phyloP scores from a whole-genome alignment of 2,329 filamentous ascomycete genomes.

The Calonectria pseudoreteaudii region DNA sequence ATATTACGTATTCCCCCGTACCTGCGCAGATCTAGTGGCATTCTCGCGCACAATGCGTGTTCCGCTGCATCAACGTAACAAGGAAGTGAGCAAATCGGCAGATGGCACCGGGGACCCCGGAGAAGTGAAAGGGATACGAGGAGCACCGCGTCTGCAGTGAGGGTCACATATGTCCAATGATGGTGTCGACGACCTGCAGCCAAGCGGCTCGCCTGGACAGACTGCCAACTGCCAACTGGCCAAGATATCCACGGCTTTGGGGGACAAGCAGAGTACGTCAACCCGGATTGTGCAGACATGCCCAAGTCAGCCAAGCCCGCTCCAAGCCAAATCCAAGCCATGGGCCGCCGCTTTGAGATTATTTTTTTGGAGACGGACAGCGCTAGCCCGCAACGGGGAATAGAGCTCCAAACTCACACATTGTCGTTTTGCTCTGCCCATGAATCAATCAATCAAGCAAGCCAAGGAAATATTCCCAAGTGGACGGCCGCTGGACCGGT shows the following conservation, averaged over 20 bases:
- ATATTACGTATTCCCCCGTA: conserved; percentile 5
- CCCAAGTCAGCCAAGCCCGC: neutral
- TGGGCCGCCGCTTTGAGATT: neutral
- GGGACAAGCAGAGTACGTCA: neutral
- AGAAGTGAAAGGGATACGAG: conserved; percentile 5
- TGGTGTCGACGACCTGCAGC: neutral
- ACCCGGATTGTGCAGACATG: neutral
- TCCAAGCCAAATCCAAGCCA: neutral
- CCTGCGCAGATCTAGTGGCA: conserved; percentile 10
- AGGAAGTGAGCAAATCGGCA: neutral
- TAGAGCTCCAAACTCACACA: neutral
- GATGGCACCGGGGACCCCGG: conserved; percentile 2
- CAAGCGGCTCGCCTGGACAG: neutral
- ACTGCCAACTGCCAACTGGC: conserved; percentile 15
- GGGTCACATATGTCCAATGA: conserved; percentile 6
- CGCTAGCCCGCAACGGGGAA: neutral
- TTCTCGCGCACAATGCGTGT: neutral
- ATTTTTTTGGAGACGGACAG: neutral
- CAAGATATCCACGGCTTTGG: neutral
- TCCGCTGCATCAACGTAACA: neutral
- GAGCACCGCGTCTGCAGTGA: conserved; percentile 1
- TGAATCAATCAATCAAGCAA: neutral
- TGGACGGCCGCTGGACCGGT: neutral
- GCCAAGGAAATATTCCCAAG: neutral
- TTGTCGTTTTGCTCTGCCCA: neutral